Evolutionary conservation across 352 stramenopile species (phyloP), one percentile per base, ranked within the genome.

Genomic region (Peronosclerospora sorghi): DNA sequence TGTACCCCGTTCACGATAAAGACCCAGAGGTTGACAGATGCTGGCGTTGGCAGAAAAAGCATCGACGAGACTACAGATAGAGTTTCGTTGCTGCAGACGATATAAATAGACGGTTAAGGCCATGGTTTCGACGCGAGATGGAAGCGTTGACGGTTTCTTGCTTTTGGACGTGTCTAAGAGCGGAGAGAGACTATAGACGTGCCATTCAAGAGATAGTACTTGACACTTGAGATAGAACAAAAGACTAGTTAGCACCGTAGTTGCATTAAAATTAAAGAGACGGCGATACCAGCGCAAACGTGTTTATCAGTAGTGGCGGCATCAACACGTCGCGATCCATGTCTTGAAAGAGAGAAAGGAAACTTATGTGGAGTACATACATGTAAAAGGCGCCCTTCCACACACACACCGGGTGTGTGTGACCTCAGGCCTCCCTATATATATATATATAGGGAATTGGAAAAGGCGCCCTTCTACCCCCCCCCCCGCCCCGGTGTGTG

Each of bases 1-100:
- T 54, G 53, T 43, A 57, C 52, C 0, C 45, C 45, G 23, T 83
- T 83, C 15, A 68, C 63, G 13, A 65, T 55, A 39, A 83, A 83
- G 6, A 83, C 54, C 70, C 67, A 83, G 12, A 83, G 54, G 41
- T 61, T 35, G 12, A 13, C n/a, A 23, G 15, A 46, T 9, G 28
- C 5, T 9, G 18, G 20, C n/a, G 28, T 35, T 26, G 14, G 35
- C 17, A 19, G 51, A 34, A 5, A 34, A 20, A 8, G 37, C 41
- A 4, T 40, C 32, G 10, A 38, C 28, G 6, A 66, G 41, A 4
- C 62, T 51, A 29, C 64, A 65, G 10, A 79, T 48, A 41, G 57
- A 41, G 24, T 68, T 56, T 23, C 62, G 60, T 29, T 68, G 61
- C 52, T 68, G 59, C 26, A 82, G 46, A 13, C 60, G 57, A 9